Evolutionary conservation across 306 rosid genomes (phyloP), one percentile per base, ranked within the genome.

Genomic region (Abrus precatorius): DNA sequence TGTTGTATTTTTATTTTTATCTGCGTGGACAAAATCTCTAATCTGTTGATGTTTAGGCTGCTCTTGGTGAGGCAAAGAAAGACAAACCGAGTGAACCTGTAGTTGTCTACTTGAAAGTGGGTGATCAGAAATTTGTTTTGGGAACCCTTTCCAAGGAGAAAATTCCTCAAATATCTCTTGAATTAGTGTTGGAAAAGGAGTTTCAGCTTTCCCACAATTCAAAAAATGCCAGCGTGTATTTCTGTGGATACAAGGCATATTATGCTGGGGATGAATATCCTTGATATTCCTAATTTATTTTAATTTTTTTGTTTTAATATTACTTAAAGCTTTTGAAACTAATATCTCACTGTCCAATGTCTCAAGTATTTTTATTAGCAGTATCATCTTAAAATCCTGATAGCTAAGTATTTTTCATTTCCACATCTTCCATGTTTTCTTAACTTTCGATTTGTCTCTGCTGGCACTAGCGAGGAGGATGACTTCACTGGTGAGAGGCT

Each of bases 201-300:
- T 93, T 96, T 82, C 97, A 92, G 87, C 88, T 96, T 32, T 93
- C 97, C 6, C 98, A 93, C 90, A 93, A 40, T 62, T 85, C 88
- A 7, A 96, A 96, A 27, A 57, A n/a, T 69, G 90, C 86, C 1
- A 93, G 94, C 55, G 89, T 96, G 14, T 75, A 80, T 84, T 92
- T 91, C 65, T 55, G 81, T 74, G 99, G 99, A 43, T 93, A 96
- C 86, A 91, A 86, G 62, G 77, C 94, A 0, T 12, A 3, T 6
- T 27, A 72, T 1, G 63, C 73, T 4, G 79, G 11, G 0, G 83
- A 82, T 0, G 83, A 83, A 95, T 93, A 96, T 93, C 99, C 99
- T 95, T 85, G 7, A 13, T 2, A 28, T 3, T 4, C 3, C 6
- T 56, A 9, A 3, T 65, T 6, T 59, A 1, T 77, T 41, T 38